Base-by-base conservation (phyloP, 2,329 filamentous ascomycete genomes). In the Penicillium sclerotiorum region DNA sequence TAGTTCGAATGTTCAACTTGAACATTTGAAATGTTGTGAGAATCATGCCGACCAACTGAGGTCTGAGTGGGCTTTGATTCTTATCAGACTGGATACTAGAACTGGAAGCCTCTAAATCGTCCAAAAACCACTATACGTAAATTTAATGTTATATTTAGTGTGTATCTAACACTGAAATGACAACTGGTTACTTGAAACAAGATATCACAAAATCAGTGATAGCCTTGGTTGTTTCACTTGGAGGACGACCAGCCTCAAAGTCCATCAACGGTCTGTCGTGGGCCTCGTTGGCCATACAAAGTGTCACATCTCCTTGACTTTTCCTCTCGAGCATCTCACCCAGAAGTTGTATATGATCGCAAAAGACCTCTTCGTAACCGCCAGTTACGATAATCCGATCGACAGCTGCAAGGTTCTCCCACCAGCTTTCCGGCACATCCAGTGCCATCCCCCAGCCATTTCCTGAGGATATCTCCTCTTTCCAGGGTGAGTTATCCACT, bases 261-360 rank as follows among this genome's bases (percentile, higher is more conserved):
- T 57, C 60, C 57, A 63, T 60, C 43, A 63, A 45, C 3, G 57
- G 60, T 1, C 47, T 55, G 49, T 63, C 59, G 22, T 63, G 59
- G 7, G 60, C 41, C 48, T 63, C 57, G 33, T 57, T 49, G 4
- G 38, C 51, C 47, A 59, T 57, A 44, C 50, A 46, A 5, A 51
- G 15, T 5, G 35, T 21, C 36, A 33, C 30, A 4, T 33, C n/a
- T 11, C 30, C n/a, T 8, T 33, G 13, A n/a, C 3, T 15, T 17
- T n/a, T 33, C 8, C 30, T 3, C 30, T 33, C 8, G 13, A 33
- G n/a, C 9, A 63, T 45, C 27, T 41, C 30, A 4, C 41, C 45
- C 3, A 63, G 39, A 17, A 48, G 46, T 4, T 49, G 35, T 6
- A 61, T 40, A 52, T 61, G 60, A 22, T 61, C 60, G 8, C 57